Evolutionary conservation across 768 basidiomycete genomes (phyloP).

Genomic region (Calocybe indica): DNA sequence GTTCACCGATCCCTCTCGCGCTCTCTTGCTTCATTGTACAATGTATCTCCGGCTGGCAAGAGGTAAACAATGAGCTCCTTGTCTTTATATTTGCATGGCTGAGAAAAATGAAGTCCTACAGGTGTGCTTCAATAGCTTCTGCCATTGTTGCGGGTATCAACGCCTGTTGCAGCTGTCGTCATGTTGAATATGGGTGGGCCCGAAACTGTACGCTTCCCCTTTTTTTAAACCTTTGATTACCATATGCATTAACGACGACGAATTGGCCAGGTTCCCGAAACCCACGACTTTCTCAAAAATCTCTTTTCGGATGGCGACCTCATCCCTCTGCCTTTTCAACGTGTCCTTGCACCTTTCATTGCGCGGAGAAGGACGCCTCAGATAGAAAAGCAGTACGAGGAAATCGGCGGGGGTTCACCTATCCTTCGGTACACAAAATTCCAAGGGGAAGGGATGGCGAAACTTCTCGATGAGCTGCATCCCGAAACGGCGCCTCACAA

Average conservation of each 20-base stretch:
- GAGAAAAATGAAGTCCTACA: slow-evolving; percentile 44
- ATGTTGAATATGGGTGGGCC: slow-evolving; percentile 99
- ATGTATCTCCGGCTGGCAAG: slow-evolving; percentile 30
- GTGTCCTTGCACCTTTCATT: slow-evolving; percentile 79
- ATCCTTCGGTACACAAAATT: slow-evolving; percentile 85
- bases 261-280: slow-evolving; percentile 72
- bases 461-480: slow-evolving; percentile 89
- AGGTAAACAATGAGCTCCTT: slow-evolving; percentile 26
- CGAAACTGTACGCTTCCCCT: slow-evolving; percentile 56
- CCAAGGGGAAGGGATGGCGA: slow-evolving; percentile 88
- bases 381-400: slow-evolving; percentile 92
- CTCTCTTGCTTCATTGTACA: slow-evolving; percentile 40
- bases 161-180: slow-evolving; percentile 58
- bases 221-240: not conserved
- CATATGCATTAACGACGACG: slow-evolving; percentile 5
- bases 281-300: slow-evolving; percentile 86
- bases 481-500: slow-evolving; percentile 94
- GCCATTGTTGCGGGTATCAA: slow-evolving; percentile 8
- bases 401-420: slow-evolving; percentile 95
- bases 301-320: slow-evolving; percentile 91
- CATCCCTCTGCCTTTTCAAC: slow-evolving; percentile 93
- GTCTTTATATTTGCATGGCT: slow-evolving; percentile 10
- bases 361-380: slow-evolving; percentile 85
- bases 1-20: slow-evolving; percentile 24
- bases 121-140: slow-evolving; percentile 28